Percentiles rank a stretch among this genome's conserved stretches.
Conservation (phyloP, 2,329 filamentous ascomycete genomes). For the Alternaria dauci region DNA sequence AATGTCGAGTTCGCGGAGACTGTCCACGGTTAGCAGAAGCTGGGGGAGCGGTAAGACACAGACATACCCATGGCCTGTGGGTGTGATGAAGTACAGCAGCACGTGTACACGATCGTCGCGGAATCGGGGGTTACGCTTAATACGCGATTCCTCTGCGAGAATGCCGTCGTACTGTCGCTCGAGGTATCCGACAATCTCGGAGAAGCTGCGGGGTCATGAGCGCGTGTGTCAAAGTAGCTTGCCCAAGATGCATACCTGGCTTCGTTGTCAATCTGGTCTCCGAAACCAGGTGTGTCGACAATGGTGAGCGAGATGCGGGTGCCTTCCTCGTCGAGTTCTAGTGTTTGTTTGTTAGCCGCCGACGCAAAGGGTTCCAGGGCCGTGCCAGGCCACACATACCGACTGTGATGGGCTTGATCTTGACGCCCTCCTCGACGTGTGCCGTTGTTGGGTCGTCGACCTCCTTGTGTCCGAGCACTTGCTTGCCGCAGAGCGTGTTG, state of each 20-base stretch:
- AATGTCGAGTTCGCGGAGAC: slow-evolving; percentile 97
- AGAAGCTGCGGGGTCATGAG: slow-evolving; percentile 71
- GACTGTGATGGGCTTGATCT: slow-evolving; percentile 98
- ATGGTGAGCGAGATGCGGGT: slow-evolving; percentile 98
- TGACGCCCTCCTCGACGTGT: slow-evolving; percentile 94
- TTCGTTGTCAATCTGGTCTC: slow-evolving; percentile 99
- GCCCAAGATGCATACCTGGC: slow-evolving; percentile 71
- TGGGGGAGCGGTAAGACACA: slow-evolving; percentile 15
- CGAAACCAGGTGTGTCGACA: slow-evolving; percentile 97
- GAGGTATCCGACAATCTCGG: slow-evolving; percentile 96
- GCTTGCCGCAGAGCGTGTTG: slow-evolving; percentile 97
- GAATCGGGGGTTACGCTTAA: slow-evolving; percentile 99
- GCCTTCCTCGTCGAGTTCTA: slow-evolving; percentile 94
- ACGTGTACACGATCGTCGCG: slow-evolving; percentile 98
- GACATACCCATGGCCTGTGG: slow-evolving; percentile 88
- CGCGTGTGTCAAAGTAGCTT: background rate
- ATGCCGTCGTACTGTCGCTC: slow-evolving; percentile 99
- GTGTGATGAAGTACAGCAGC: slow-evolving; percentile 98
- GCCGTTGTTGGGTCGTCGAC: slow-evolving; percentile 88
- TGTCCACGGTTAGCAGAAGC: slow-evolving; percentile 49
- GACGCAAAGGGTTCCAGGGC: background rate
- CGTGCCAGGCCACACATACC: slow-evolving; percentile 65
- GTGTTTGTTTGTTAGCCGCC: slow-evolving; percentile 13
- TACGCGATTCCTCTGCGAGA: slow-evolving; percentile 97
- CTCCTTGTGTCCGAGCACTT: slow-evolving; percentile 89